A percentile compares a stretch with the other conserved stretches of the same genome.
phyloP scores from a whole-genome alignment of 1,139 yeast genomes.

The Candida sanyaensis region DNA sequence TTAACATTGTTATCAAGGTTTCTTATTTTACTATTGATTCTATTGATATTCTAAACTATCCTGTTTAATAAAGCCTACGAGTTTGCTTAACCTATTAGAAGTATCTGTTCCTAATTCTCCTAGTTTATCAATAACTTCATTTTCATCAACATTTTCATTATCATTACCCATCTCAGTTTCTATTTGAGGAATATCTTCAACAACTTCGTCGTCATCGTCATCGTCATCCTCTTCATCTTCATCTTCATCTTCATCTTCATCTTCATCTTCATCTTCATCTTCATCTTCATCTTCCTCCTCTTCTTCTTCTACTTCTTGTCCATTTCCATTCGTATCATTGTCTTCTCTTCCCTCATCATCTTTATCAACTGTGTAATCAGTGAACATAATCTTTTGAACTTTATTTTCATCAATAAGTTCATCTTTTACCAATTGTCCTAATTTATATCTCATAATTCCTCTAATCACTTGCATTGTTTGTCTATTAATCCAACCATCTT shows the following conservation, averaged over 20 bases:
- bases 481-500: constrained; percentile 77
- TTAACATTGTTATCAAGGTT: no score
- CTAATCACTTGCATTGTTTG: constrained; percentile 66
- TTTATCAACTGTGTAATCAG: constrained; percentile 37
- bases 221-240: constrained; percentile 10
- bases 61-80: constrained; percentile 53
- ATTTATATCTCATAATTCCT: constrained; percentile 69
- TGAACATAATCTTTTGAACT: constrained; percentile 45
- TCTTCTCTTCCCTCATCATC: constrained; percentile 27
- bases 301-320: constrained; percentile 16
- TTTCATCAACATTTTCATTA: constrained; percentile 10
- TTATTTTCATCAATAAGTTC: constrained; percentile 38
- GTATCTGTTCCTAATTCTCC: constrained; percentile 35
- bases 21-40: no score
- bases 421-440: constrained; percentile 54
- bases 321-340: constrained; percentile 12
- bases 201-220: constrained; percentile 22
- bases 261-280: constrained; percentile 18
- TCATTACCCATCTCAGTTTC: constrained; percentile 13
- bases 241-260: constrained; percentile 7
- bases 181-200: constrained; percentile 25
- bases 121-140: constrained; percentile 31
- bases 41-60: constrained; percentile 22
- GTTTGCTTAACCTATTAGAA: constrained; percentile 36
- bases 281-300: constrained; percentile 24